A percentile compares a stretch with the other conserved stretches of the same genome.
phyloP scores from a whole-genome alignment of 768 basidiomycete species.

The Saitozyma podzolica region DNA sequence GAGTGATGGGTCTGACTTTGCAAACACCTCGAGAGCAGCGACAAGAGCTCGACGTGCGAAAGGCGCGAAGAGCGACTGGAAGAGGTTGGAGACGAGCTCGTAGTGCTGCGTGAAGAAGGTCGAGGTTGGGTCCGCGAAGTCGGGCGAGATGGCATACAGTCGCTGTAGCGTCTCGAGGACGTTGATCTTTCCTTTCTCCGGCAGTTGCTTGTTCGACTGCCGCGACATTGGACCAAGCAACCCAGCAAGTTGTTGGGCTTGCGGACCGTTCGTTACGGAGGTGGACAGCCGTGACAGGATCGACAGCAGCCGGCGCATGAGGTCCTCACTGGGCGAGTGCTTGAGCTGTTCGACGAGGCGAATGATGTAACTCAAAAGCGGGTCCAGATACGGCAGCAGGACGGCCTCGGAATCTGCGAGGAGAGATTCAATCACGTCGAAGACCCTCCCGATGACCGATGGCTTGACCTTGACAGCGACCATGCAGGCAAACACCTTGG shows the following conservation, averaged over 20 bases:
- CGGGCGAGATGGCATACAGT: constrained; percentile 63
- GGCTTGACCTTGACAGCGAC: constrained; percentile 83
- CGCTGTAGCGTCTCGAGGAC: constrained; percentile 68
- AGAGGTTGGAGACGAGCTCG: constrained; percentile 68
- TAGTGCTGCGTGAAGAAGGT: constrained; percentile 42
- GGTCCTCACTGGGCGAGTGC: constrained; percentile 53
- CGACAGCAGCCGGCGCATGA: constrained; percentile 77
- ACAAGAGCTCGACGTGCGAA: constrained; percentile 70
- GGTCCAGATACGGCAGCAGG: constrained; percentile 60
- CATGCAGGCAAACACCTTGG: constrained; percentile 78
- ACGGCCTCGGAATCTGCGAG: constrained; percentile 61
- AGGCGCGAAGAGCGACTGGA: constrained; percentile 72
- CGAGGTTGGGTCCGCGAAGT: constrained; percentile 40
- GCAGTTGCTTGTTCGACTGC: constrained; percentile 69
- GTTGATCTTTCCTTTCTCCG: constrained; percentile 83
- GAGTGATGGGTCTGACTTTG: constrained; percentile 58
- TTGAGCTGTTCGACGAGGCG: constrained; percentile 66
- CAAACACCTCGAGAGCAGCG: constrained; percentile 63
- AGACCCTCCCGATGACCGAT: constrained; percentile 71
- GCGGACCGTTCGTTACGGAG: constrained; percentile 66
- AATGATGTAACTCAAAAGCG: constrained; percentile 71
- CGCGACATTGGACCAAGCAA: constrained; percentile 79
- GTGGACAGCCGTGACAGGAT: constrained; percentile 78
- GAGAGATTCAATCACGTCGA: constrained; percentile 79
- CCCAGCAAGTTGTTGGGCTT: constrained; percentile 70